These are phyloP conservation scores for Argentina anserina DNA, from an alignment of 306 rosid genomes.

Conservation along the genomic window DNA sequence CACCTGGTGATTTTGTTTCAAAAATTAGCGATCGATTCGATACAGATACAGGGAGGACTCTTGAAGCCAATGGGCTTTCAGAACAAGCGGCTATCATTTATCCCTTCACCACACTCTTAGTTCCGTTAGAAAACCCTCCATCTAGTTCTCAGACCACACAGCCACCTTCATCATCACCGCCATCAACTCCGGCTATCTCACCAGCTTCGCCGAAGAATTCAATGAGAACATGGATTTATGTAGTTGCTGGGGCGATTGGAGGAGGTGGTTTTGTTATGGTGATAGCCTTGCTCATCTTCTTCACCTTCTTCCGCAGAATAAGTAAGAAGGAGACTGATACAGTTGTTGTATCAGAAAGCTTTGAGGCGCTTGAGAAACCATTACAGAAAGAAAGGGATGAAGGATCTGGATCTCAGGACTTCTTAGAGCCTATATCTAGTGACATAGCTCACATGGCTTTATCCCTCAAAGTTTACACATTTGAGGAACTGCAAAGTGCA, in stretches of 20 bases:
- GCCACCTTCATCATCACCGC: constrained; percentile 32
- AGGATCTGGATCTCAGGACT: constrained; percentile 31
- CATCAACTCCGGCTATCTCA: constrained; percentile 15
- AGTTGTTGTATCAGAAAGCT: constrained; percentile 16
- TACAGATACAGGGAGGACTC: constrained; percentile 21
- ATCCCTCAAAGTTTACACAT: constrained; percentile 57
- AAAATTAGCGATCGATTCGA: constrained; percentile 37
- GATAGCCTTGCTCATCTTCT: constrained; percentile 32
- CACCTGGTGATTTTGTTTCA: constrained; percentile 39
- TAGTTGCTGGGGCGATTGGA: constrained; percentile 49
- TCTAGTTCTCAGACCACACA: constrained; percentile 35
- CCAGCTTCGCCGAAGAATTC: constrained; percentile 33
- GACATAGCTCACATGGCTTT: constrained; percentile 38
- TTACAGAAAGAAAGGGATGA: constrained; percentile 14
- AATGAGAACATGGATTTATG: constrained; percentile 63
- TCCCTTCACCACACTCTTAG: constrained; percentile 56
- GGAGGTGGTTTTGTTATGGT: constrained; percentile 28
- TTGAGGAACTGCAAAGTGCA: constrained; percentile 62
- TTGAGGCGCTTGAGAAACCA: constrained; percentile 8
- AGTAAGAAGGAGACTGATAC: constrained; percentile 26
- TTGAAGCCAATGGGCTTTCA: constrained; percentile 59
- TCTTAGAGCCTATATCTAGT: constrained; percentile 44
- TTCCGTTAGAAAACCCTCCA: constrained; percentile 71
- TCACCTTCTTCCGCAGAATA: constrained; percentile 7
- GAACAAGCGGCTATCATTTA: constrained; percentile 17